Evolutionary conservation across 1,284 basidiomycete genomes (phyloP), one percentile per base, ranked within the genome.

Genomic region (Volvariella surrecta): DNA sequence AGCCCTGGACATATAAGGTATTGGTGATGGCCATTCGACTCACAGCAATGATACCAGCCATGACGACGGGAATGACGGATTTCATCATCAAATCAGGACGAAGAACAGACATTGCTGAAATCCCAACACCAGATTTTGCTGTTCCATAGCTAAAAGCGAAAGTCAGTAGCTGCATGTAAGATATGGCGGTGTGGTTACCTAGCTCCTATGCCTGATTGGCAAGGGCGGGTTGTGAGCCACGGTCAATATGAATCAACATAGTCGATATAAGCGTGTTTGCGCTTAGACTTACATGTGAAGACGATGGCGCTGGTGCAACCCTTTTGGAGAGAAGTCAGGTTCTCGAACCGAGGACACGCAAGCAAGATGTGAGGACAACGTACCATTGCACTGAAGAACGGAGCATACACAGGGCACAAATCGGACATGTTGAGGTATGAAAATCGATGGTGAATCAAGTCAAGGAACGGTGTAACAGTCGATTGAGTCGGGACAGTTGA

Each of bases 41-140:
- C 53, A 93, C 89, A 60, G 87, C 92, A 67, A 96, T 94, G 71
- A 99, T 98, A 92, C 94, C 94, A 73, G 94, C 92, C 94, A 99
- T 98, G 67, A 99, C 87, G 62, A 98, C 94, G 44, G 95, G 95
- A 51, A 98, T 85, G 50, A 92, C 84, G 76, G 87, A 95, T 78
- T 77, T 89, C 87, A 93, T 92, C 84, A 93, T 90, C 55, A 90
- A 73, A 73, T 94, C 90, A 46, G 90, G 90, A 54, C 93, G 82
- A 54, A 98, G 81, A 49, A 97, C 91, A 48, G 93, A 91, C 93
- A 98, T 95, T 54, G 94, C 93, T 46, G 94, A 91, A 61, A 99
- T 97, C 64, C 95, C 96, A 57, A 99, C 94, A 61, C 95, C 95
- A 58, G 95, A 96, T 73, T 99, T 99, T 58, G 95, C 91, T 30